Conservation (phyloP, 2,329 filamentous ascomycete species). For the Colletotrichum sp. region DNA sequence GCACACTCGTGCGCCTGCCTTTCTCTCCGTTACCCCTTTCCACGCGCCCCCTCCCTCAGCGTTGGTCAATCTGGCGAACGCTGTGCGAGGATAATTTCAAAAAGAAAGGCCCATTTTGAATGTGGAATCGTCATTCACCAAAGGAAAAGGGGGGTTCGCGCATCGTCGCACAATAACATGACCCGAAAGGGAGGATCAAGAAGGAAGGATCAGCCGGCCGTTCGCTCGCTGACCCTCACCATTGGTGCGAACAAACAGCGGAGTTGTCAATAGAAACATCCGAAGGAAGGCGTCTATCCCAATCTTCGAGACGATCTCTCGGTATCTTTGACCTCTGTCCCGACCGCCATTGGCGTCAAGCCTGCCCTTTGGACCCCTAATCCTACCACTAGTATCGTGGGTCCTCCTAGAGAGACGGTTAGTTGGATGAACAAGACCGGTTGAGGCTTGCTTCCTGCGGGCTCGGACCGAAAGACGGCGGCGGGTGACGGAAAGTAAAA, state of each 20-base stretch:
- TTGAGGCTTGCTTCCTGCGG: not conserved
- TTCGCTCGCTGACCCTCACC: not conserved
- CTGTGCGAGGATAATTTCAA: not conserved
- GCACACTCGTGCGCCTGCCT: not conserved
- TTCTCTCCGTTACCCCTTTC: not conserved
- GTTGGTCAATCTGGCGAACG: not conserved
- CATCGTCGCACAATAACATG: not conserved
- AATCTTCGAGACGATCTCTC: not conserved
- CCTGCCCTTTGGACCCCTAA: not conserved
- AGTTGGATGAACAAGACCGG: not conserved
- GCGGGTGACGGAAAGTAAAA: not conserved
- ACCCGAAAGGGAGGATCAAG: not conserved
- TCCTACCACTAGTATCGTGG: not conserved
- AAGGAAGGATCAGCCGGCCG: not conserved
- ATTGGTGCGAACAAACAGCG: not conserved
- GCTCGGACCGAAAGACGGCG: not conserved
- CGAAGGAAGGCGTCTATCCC: not conserved
- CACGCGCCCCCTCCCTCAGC: not conserved
- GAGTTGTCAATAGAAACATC: not conserved
- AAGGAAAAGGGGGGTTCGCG: not conserved
- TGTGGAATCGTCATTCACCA: not conserved
- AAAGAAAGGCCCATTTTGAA: not conserved
- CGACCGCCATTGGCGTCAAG: not conserved
- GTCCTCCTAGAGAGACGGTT: not conserved
- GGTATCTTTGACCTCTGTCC: not conserved